Evolutionary conservation across 495 filamentous ascomycete species (phyloP), one percentile per base, ranked within the genome.

Genomic region (Tuber umbilicatum): DNA sequence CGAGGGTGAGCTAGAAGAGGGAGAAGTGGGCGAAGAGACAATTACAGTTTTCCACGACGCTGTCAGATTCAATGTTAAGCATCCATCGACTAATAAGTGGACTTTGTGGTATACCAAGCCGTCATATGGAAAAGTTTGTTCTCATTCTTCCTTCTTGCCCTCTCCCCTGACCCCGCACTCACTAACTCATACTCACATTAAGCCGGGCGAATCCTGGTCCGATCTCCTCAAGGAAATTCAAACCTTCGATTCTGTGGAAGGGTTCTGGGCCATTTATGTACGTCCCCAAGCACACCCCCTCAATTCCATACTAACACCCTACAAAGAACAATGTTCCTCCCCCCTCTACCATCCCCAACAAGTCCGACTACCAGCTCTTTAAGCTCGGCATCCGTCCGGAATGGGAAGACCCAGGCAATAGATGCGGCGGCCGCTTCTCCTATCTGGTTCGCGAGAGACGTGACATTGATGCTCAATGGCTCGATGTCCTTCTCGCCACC

Each of bases 281-380:
- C 55, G 0, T 27, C 7, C 27, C 55, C 14, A 64, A 31, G 12
- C 10, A 64, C 12, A 1, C 27, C 12, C 16, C 17, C 55, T 17
- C n/a, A 64, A 64, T 9, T 16, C 27, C 27, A 17, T 17, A 31
- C 55, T 64, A 64, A 64, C 27, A 5, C 27, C n/a, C 2, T 31
- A 31, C 55, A 64, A 64, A 64, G 55, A 64, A 64, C 55, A 64
- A 64, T 5, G 2, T 64, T 5, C 55, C 55, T 23, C 2, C n/a
- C 27, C 55, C 55, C 12, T 64, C 55, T 12, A 31, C 10, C 55
- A 2, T 64, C 1, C 7, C 55, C n/a, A 31, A 16, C 55, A 64
- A 64, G n/a, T 64, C 55, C 27, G 55, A 64, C 55, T 64, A 64
- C n/a, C 55, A 64, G n/a, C 55, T 64, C 55, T 64, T 64, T 27